phyloP scores from a whole-genome alignment of 140 eudicot species.

The Anethum foeniculum region DNA sequence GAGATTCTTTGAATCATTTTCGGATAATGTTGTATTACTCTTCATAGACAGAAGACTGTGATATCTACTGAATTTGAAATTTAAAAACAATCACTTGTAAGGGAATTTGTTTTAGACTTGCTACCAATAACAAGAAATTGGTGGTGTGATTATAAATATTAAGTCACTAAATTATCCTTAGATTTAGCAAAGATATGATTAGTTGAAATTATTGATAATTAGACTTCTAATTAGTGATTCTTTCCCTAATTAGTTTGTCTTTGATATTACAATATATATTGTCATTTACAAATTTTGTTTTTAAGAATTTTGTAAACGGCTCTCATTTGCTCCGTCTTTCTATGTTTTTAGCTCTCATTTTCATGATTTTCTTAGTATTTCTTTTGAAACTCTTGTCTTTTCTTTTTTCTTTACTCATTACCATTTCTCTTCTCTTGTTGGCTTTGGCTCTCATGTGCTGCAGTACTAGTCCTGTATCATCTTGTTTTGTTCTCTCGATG shows the following conservation, averaged over 20 bases:
- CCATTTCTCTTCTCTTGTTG: slow-evolving; percentile 38
- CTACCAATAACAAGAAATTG: neutral
- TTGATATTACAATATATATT: neutral
- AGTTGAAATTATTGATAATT: neutral
- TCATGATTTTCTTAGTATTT: slow-evolving; percentile 45
- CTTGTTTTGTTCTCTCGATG: slow-evolving; percentile 16
- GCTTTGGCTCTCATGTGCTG: slow-evolving; percentile 18
- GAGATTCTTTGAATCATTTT: too few relatives aligned
- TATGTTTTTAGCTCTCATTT: slow-evolving; percentile 27
- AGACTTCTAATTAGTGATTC: neutral
- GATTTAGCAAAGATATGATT: neutral
- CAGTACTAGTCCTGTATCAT: neutral
- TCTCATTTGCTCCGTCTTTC: slow-evolving; percentile 29
- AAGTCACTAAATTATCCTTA: neutral
- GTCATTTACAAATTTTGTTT: neutral
- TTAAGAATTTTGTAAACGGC: neutral
- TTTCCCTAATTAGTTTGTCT: neutral
- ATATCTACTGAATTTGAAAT: neutral
- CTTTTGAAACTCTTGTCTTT: slow-evolving; percentile 43
- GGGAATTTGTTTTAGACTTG: neutral
- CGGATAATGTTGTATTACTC: too few relatives aligned
- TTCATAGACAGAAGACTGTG: too few relatives aligned
- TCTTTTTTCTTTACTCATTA: slow-evolving; percentile 58
- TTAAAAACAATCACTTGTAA: neutral
- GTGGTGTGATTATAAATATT: neutral